These are phyloP conservation scores for Fusarium sp. DNA, from an alignment of 2,329 filamentous ascomycete species.

Conservation along the genomic window DNA sequence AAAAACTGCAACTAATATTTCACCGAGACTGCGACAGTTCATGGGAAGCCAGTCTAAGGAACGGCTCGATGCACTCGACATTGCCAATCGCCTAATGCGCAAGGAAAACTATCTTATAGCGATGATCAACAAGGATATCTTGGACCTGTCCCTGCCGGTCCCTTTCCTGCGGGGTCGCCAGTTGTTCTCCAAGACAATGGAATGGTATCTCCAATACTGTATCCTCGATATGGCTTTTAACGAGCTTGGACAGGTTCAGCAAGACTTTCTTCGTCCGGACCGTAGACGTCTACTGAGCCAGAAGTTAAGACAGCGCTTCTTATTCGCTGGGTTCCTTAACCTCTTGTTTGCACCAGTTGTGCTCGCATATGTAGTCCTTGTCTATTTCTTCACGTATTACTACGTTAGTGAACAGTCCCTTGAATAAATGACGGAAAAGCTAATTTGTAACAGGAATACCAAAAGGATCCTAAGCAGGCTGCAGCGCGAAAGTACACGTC, in stretches of 20 bases:
- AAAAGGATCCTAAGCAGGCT: constrained; percentile 91
- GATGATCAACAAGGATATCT: constrained; percentile 94
- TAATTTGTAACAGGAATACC: constrained; percentile 76
- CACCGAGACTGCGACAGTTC: constrained; percentile 63
- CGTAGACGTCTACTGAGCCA: constrained; percentile 83
- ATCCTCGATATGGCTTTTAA: constrained; percentile 96
- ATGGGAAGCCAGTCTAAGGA: constrained; percentile 91
- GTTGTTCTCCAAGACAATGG: constrained; percentile 87
- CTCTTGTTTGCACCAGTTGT: constrained; percentile 88
- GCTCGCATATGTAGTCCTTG: constrained; percentile 84
- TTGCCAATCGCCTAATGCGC: constrained; percentile 96
- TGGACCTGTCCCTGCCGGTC: constrained; percentile 86
- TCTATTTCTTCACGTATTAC: constrained; percentile 96
- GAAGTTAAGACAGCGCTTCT: constrained; percentile 80
- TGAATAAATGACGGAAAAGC: neutral
- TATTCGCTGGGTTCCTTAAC: constrained; percentile 87
- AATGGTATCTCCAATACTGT: constrained; percentile 92
- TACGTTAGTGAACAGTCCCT: constrained; percentile 68
- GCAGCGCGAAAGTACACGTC: constrained; percentile 87
- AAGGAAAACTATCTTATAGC: constrained; percentile 98
- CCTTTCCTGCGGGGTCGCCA: constrained; percentile 84
- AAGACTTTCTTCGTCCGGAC: constrained; percentile 85
- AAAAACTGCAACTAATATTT: constrained; percentile 74
- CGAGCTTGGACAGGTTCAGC: constrained; percentile 85
- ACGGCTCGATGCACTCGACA: constrained; percentile 94